Conservation (phyloP, 2,329 filamentous ascomycete genomes). For the Lachnellula subtilissima region DNA sequence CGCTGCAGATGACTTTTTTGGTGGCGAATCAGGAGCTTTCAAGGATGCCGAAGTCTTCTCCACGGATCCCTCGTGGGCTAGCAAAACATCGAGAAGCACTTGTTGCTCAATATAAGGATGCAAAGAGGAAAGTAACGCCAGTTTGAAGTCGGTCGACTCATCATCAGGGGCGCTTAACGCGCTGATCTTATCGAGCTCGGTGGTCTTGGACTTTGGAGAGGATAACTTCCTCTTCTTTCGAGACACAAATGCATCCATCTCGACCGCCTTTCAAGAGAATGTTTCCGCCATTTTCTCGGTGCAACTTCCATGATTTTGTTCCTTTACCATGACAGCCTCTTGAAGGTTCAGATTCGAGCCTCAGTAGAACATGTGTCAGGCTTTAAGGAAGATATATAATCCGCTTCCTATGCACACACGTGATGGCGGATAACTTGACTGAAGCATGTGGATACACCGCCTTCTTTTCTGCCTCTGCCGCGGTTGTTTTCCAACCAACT, state of each 20-base stretch:
- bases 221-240: slow-evolving; percentile 47
- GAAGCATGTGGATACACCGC: not conserved
- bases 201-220: slow-evolving; percentile 3
- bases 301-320: not conserved
- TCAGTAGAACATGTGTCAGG: not conserved
- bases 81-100: slow-evolving; percentile 69
- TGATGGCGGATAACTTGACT: not conserved
- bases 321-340: not conserved
- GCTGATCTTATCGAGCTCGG: slow-evolving; percentile 22
- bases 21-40: slow-evolving; percentile 19
- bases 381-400: not conserved
- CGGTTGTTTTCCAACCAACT: not conserved
- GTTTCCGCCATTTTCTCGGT: not conserved
- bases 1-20: slow-evolving; percentile 27
- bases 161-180: slow-evolving; percentile 37
- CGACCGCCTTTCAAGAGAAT: not conserved
- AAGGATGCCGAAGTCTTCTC: slow-evolving; percentile 57
- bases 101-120: slow-evolving; percentile 61
- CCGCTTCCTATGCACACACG: not conserved
- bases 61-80: slow-evolving; percentile 75
- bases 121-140: slow-evolving; percentile 77
- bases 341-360: not conserved
- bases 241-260: slow-evolving; percentile 55
- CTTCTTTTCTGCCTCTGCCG: not conserved
- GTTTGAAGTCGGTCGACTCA: slow-evolving; percentile 83